Base-by-base conservation (phyloP, 306 rosid species). In the Fagus crenata region DNA sequence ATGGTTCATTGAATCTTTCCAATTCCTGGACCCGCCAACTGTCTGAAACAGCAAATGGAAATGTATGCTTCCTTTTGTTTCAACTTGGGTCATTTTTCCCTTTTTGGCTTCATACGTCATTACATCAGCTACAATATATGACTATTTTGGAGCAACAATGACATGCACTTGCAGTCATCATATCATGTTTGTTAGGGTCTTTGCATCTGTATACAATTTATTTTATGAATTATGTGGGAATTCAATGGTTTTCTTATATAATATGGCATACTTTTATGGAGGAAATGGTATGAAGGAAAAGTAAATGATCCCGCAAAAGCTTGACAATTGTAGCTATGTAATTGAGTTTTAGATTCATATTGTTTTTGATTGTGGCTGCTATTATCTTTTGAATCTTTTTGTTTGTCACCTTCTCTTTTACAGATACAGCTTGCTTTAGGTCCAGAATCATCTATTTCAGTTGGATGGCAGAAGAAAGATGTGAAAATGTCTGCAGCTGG, bases 21-120 rank as follows among this genome's bases (percentile, higher is more conserved):
- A 95, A 95, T 81, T 74, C 85, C 42, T 95, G 99, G 99, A 88
- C 88, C 54, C 99, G 99, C 59, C 97, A 92, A 84, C 84, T 95
- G 64, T 90, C 99, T 76, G 93, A 92, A 69, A 89, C 92, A 74
- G 77, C 97, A 61, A 81, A 80, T 36, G 99, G 96, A 86, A 86
- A 87, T 90, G 99, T 91, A 87, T 71, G 81, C 11, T 73, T 78
- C 68, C 22, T 75, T 41, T 51, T 79, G 70, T 32, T 64, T 32
- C 54, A 63, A 11, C 76, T 80, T 65, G 4, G 7, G 49, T 59
- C 7, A 46, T 59, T 3, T n/a, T 58, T 56, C 60, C 12, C 68
- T 33, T 68, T 80, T 46, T 14, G 5, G 22, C 1, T 36, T 3
- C 75, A 49, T 60, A 13, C 2, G 4, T 14, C 18, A 68, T 67